Evolutionary conservation across 2,329 filamentous ascomycete species (phyloP), one percentile per base, ranked within the genome.

Genomic region (Plenodomus lindquistii): DNA sequence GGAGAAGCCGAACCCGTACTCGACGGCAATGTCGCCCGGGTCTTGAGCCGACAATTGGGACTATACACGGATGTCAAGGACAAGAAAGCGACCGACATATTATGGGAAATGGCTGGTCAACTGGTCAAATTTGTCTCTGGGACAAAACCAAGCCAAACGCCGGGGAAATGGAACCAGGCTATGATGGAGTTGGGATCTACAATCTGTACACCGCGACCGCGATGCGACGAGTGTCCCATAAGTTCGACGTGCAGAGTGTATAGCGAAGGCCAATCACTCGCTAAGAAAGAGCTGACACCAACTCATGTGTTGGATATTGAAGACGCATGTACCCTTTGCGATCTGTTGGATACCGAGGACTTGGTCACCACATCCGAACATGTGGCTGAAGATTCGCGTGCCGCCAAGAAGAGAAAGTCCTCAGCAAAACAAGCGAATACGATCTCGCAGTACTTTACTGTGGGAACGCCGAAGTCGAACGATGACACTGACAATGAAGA

Each of bases 151-250:
- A 56, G 67, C 18, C 53, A 63, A 13, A 84, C 78, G 44, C 83
- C 84, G 0, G 83, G 83, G 0, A 69, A 78, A 50, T 86, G 83
- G 84, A 84, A 84, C 0, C 84, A 86, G 61, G 84, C 81, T 0
- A 67, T 86, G 20, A 86, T 86, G 84, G 84, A 86, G 60, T 73
- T 86, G 3, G 84, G 84, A 2, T 85, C 82, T 53, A 86, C 84
- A 0, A 63, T 86, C 2, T 86, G 84, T 57, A 78, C 77, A 6
- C 83, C 84, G 0, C 81, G 80, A 55, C 84, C 84, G 1, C 79
- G 80, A 42, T 86, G 84, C 41, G 60, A 57, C 8, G 62, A 64
- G 15, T 73, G 70, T 43, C 69, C 70, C 1, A 57, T 73, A n/a
- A 61, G 59, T 36, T 46, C 48, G 4, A 70, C 63, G 1, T 73